Percentiles rank a stretch among this genome's conserved stretches.
Conservation (phyloP, 768 basidiomycete species). For the Coprinopsis sp. region DNA sequence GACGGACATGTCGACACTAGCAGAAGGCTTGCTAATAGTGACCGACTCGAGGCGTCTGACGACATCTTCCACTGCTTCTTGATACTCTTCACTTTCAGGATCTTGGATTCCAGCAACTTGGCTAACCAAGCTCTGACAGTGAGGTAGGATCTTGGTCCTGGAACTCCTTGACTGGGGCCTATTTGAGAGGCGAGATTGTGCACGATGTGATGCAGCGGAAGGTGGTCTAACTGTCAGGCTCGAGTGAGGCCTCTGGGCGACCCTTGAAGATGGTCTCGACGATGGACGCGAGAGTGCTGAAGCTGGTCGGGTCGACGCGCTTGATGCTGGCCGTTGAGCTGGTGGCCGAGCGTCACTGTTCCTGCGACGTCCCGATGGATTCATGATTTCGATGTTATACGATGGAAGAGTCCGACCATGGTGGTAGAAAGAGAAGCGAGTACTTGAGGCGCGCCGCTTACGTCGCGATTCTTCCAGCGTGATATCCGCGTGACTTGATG, state of each 20-base stretch:
- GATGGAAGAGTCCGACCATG: too few species aligned
- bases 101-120: conserved; percentile 50
- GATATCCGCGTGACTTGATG: too few species aligned
- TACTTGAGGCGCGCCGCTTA: too few species aligned
- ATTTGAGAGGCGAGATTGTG: conserved; percentile 38
- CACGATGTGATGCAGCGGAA: conserved; percentile 25
- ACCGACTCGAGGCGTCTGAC: conserved; percentile 56
- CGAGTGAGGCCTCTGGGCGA: conserved; percentile 32
- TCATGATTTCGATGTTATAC: neutral
- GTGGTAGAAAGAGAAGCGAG: too few species aligned
- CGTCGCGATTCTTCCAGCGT: too few species aligned
- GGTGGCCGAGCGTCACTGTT: neutral
- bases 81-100: conserved; percentile 37
- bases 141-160: conserved; percentile 49
- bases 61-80: conserved; percentile 49
- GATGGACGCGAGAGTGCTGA: conserved; percentile 30
- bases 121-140: conserved; percentile 48
- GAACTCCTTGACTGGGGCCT: conserved; percentile 49
- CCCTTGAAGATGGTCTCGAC: conserved; percentile 44
- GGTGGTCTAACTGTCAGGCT: conserved; percentile 10
- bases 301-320: neutral
- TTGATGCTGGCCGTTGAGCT: neutral
- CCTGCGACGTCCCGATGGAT: neutral
- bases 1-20: conserved; percentile 48
- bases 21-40: conserved; percentile 49